phyloP scores from a whole-genome alignment of 2,329 filamentous ascomycete species.

The Aureobasidium sp. region DNA sequence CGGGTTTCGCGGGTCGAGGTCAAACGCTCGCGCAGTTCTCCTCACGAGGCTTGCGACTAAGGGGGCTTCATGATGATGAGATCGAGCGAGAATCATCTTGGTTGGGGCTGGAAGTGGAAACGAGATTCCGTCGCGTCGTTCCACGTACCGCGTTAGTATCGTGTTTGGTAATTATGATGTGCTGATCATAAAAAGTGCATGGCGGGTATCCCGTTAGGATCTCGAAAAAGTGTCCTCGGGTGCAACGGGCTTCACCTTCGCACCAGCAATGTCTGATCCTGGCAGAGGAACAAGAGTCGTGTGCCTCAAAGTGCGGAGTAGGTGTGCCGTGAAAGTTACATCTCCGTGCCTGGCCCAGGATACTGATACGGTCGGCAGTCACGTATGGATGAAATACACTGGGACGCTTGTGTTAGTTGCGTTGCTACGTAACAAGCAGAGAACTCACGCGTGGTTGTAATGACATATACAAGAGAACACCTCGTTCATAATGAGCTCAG shows the following conservation, averaged over 20 bases:
- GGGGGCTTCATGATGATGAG: not conserved
- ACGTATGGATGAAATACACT: not conserved
- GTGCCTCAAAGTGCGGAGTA: not conserved
- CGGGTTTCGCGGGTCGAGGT: not conserved
- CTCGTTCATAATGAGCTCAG: not conserved
- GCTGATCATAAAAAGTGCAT: conserved; percentile 7
- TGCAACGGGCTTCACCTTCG: not conserved
- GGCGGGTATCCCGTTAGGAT: conserved; percentile 4
- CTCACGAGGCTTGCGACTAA: not conserved
- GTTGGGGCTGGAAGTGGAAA: not conserved
- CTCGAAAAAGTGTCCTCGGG: not conserved
- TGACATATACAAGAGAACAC: not conserved
- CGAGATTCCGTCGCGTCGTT: conserved; percentile 1
- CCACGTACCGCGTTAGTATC: conserved; percentile 11
- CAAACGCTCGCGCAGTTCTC: not conserved
- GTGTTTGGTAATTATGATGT: not conserved
- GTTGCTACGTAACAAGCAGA: not conserved
- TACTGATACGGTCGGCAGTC: too few species aligned
- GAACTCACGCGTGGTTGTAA: not conserved
- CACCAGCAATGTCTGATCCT: not conserved
- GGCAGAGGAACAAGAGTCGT: too few species aligned
- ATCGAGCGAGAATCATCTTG: not conserved
- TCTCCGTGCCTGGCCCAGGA: too few species aligned
- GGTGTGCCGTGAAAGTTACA: too few species aligned
- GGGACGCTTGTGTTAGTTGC: conserved; percentile 8